Evolutionary conservation across 2,329 filamentous ascomycete genomes (phyloP).

Genomic region (Elsinoe perseae): DNA sequence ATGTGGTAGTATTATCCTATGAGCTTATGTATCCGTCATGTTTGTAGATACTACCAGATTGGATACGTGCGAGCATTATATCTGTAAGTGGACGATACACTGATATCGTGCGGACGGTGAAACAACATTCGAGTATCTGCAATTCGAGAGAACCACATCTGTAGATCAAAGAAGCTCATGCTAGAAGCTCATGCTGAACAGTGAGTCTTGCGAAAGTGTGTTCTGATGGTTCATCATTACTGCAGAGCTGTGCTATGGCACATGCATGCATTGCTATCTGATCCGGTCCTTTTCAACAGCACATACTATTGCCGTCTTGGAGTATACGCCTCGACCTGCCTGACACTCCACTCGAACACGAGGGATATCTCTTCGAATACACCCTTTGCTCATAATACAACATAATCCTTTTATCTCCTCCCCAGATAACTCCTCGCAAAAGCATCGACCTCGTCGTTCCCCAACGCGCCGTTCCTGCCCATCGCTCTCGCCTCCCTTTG

Average conservation of each 20-base stretch:
- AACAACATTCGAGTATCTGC: no score
- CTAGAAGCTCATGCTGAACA: no score
- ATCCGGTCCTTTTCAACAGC: no score
- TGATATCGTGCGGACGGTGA: no score
- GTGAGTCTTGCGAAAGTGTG: neutral
- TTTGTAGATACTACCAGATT: neutral
- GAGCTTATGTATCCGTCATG: neutral
- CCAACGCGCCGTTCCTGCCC: conserved; percentile 38
- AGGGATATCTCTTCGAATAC: no score
- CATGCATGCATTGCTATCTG: neutral
- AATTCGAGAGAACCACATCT: no score
- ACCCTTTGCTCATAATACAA: no score
- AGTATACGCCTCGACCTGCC: neutral
- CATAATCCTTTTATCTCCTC: no score
- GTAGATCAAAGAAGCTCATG: no score
- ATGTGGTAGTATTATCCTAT: neutral
- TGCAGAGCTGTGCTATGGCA: neutral
- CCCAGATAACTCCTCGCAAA: conserved; percentile 88
- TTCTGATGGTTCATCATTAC: neutral
- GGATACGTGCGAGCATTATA: neutral
- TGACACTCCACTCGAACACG: no score
- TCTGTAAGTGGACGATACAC: no score
- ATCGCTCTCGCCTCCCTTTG: conserved; percentile 65
- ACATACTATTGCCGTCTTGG: no score
- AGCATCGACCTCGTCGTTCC: conserved; percentile 67